Base-by-base conservation (phyloP, 768 basidiomycete species). In the Lyophyllum decastes region DNA sequence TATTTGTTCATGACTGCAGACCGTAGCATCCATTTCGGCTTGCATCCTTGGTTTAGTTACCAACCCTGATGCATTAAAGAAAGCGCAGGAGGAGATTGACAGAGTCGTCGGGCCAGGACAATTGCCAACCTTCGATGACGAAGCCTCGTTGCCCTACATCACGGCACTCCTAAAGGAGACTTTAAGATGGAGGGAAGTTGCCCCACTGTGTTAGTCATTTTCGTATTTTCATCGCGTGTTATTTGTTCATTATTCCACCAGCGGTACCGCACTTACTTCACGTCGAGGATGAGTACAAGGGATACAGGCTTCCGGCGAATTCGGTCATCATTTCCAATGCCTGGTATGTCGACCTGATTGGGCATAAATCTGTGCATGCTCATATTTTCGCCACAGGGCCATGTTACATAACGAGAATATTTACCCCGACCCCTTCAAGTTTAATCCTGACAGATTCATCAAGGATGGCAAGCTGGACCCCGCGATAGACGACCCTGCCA, bases 361-460 rank as follows among this genome's bases (percentile, higher is more conserved):
- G 22, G 22, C 19, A 16, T 12, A 24, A 27, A 17, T 16, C 4
- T 35, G 2, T 34, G 41, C n/a, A 3, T 24, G 16, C 21, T 51
- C 10, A 33, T 22, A 48, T 11, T 55, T n/a, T 11, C 44, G 27
- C 24, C 21, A 22, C 40, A 77, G 76, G 77, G 69, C 70, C 10
- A 73, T 78, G 35, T 60, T 70, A 7, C 70, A 66, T 50, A 65
- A 78, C 24, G 66, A 70, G 52, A 54, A 60, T 10, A 62, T 62
- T 22, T 78, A 76, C 54, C 68, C 71, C 4, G 61, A 73, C 2
- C 71, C 76, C 2, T 49, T 64, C 0, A 44, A 14, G 11, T 77
- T 77, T 63, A 62, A 64, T n/a, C 77, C 76, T 3, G 77, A 74
- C n/a, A 64, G 78, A 7, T 78, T 73, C 57, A 45, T 72, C 66